A percentile compares a stretch with the other conserved stretches of the same genome.
These are phyloP conservation scores for Choanephora cucurbitarum DNA, from an alignment of 371 early-diverging fungal genomes.

Conservation along the genomic window DNA sequence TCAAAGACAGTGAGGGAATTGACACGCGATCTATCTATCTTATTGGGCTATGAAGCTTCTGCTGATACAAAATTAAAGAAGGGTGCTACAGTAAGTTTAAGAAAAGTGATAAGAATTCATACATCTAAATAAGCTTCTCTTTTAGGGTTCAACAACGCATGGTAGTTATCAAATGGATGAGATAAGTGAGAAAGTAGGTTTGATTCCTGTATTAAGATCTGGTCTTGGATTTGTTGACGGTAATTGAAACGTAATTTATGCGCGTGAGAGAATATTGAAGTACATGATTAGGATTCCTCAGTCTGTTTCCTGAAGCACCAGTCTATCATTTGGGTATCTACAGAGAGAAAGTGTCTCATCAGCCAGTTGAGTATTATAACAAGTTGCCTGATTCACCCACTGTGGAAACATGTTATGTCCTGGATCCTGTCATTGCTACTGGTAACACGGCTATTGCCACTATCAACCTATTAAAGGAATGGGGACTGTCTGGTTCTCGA, in stretches of 20 bases:
- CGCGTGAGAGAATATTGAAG: neutral
- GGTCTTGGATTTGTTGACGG: slow-evolving; percentile 77
- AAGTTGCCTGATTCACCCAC: slow-evolving; percentile 74
- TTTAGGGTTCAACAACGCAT: slow-evolving; percentile 40
- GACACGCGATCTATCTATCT: slow-evolving; percentile 57
- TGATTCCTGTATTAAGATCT: slow-evolving; percentile 85
- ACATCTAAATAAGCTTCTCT: slow-evolving; percentile 5
- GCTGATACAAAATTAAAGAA: slow-evolving; percentile 32
- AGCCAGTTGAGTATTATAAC: slow-evolving; percentile 94
- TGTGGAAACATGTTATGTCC: slow-evolving; percentile 71
- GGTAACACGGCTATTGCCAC: slow-evolving; percentile 85
- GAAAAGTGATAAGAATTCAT: neutral
- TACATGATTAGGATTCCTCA: slow-evolving; percentile 64
- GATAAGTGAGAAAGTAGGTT: slow-evolving; percentile 60
- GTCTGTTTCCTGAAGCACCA: slow-evolving; percentile 72
- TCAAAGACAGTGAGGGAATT: slow-evolving; percentile 73
- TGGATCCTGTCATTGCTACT: slow-evolving; percentile 89
- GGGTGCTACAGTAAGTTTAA: slow-evolving; percentile 5
- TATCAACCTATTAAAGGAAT: slow-evolving; percentile 77
- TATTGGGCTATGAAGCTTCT: slow-evolving; percentile 77
- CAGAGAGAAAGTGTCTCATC: slow-evolving; percentile 78
- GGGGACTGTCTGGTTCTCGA: slow-evolving; percentile 66
- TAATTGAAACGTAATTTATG: slow-evolving; percentile 25
- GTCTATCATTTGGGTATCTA: slow-evolving; percentile 83
- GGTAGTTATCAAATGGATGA: slow-evolving; percentile 52